A percentile compares a stretch with the other conserved stretches of the same genome.
These are phyloP conservation scores for Zea mays DNA, from an alignment of 176 grass and related monocot species.

Conservation along the genomic window Zm-B73-REFERENCE-NAM-5.0 NC_050101.1:123170501-123171000, in stretches of 20 bases:
- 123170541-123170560: not conserved
- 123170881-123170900: not conserved
- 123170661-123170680: slow-evolving; percentile 4
- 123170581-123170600: not conserved
- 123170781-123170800: too few relatives aligned
- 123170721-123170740: not conserved
- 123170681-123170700: slow-evolving; percentile 13
- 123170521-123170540: slow-evolving; percentile 21
- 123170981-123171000: not conserved
- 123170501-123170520: not conserved
- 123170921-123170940: not conserved
- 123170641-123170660: not conserved
- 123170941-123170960: not conserved
- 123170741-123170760: too few relatives aligned
- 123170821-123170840: too few relatives aligned
- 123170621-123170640: not conserved
- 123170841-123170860: too few relatives aligned
- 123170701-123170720: not conserved
- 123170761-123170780: too few relatives aligned
- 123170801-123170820: too few relatives aligned
- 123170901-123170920: slow-evolving; percentile 4
- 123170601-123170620: not conserved
- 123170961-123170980: not conserved
- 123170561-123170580: not conserved
- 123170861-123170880: too few relatives aligned